phyloP scores from a whole-genome alignment of 140 eudicot species.

The Stevia rebaudiana region DNA sequence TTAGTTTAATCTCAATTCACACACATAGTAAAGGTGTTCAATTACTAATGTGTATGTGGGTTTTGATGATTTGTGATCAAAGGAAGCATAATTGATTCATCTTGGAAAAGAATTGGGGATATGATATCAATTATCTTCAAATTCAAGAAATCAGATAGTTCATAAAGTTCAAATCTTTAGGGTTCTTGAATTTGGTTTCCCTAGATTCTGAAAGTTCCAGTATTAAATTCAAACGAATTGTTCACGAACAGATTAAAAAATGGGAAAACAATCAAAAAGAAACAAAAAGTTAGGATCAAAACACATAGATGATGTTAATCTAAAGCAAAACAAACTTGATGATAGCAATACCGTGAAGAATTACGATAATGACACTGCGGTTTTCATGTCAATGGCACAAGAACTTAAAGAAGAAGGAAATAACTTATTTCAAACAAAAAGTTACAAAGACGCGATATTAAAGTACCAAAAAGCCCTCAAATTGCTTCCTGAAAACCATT shows the following conservation, averaged over 20 bases:
- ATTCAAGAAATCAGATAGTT: slow-evolving; percentile 11
- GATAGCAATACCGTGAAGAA: slow-evolving; percentile 27
- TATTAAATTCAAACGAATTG: not conserved
- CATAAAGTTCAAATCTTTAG: slow-evolving; percentile 8
- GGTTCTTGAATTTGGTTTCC: slow-evolving; percentile 2
- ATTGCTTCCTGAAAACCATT: slow-evolving; percentile 71
- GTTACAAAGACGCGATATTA: slow-evolving; percentile 60
- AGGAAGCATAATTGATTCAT: slow-evolving; percentile 11
- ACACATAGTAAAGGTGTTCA: slow-evolving; percentile 9
- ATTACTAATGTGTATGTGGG: slow-evolving; percentile 26
- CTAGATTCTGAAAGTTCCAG: not conserved
- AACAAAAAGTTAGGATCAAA: slow-evolving; percentile 43
- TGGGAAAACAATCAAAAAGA: slow-evolving; percentile 66
- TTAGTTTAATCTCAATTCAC: slow-evolving; percentile 1
- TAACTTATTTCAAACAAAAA: slow-evolving; percentile 61
- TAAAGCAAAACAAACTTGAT: slow-evolving; percentile 23
- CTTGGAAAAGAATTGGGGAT: slow-evolving; percentile 7
- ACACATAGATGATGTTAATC: slow-evolving; percentile 15
- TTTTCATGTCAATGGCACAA: slow-evolving; percentile 65
- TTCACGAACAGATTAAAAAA: slow-evolving; percentile 15
- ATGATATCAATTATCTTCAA: not conserved
- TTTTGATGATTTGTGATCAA: slow-evolving; percentile 17
- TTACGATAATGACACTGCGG: slow-evolving; percentile 57
- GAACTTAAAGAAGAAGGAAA: slow-evolving; percentile 85
- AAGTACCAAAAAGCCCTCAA: slow-evolving; percentile 83